Evolutionary conservation across 2,329 filamentous ascomycete genomes (phyloP), one percentile per base, ranked within the genome.

Genomic region (Arthrobotrys pseudoclavata): DNA sequence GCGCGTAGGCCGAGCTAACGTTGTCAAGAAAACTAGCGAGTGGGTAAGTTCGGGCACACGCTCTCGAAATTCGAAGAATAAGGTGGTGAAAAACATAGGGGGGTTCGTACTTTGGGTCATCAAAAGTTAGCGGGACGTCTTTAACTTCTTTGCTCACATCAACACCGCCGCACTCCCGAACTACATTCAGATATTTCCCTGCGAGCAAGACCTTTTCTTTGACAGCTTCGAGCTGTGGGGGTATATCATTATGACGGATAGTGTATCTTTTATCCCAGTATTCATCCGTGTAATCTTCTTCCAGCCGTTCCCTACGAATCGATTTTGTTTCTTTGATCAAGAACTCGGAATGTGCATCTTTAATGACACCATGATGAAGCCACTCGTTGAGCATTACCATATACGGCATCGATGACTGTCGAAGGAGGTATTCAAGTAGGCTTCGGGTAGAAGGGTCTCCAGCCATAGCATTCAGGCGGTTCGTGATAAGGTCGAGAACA

Each of bases 261-360:
- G 96, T 98, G 83, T 99, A 99, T 79, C 96, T 89, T 82, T 97
- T 93, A 83, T 99, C 96, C 96, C 96, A 99, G 84, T 99, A 99
- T 82, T 99, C 96, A 83, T 99, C 96, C 0, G 95, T 99, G 82
- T 98, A 99, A 83, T 99, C 96, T 82, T 97, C 91, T 82, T 98
- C 94, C 1, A 99, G 86, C 75, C 92, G 89, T 83, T 98, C 96
- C 47, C 96, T 89, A 74, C 91, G 91, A 81, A 99, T 97, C 82
- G 94, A 97, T 84, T 95, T 96, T 81, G 97, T 93, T 83, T 98
- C 96, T 82, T 96, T 96, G 82, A 99, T 91, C 66, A 99, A 85
- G 81, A 99, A 99, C 83, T 99, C 96, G 0, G 91, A 89, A 83
- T 98, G 95, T 0, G 94, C 93, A 83, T 99, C 96, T 82, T 92